Evolutionary conservation across 2,329 filamentous ascomycete species (phyloP).

Genomic region (Penicillium sp.): DNA sequence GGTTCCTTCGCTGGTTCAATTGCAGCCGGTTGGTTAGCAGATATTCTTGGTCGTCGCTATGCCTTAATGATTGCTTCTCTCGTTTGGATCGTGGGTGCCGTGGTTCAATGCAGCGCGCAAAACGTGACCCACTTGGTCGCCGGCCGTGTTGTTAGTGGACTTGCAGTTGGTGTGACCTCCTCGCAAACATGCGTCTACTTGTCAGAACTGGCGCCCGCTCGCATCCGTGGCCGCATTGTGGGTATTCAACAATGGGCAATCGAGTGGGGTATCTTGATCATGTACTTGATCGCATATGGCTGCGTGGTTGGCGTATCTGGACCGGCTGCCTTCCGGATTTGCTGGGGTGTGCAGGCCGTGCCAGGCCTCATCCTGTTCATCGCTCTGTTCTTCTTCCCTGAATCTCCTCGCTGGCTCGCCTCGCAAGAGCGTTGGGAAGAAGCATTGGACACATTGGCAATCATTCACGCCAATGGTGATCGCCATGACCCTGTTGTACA

Average conservation of each 20-base stretch:
- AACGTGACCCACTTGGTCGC: conserved; percentile 23
- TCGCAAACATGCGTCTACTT: conserved; percentile 46
- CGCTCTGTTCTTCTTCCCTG: conserved; percentile 57
- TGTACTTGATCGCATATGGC: conserved; percentile 43
- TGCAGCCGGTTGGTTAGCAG: conserved; percentile 21
- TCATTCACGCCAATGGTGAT: conserved; percentile 57
- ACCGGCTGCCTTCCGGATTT: conserved; percentile 53
- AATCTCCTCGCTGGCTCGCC: conserved; percentile 61
- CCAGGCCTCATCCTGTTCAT: conserved; percentile 56
- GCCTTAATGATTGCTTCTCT: conserved; percentile 24
- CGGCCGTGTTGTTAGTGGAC: conserved; percentile 27
- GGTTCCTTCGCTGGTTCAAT: conserved; percentile 23
- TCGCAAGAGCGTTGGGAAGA: conserved; percentile 59
- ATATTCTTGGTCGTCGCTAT: conserved; percentile 24
- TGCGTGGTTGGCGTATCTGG: conserved; percentile 35
- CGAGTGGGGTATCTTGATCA: conserved; percentile 44
- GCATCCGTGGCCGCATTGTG: conserved; percentile 42
- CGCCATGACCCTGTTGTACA: conserved; percentile 54
- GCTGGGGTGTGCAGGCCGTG: conserved; percentile 63
- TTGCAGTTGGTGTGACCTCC: conserved; percentile 41
- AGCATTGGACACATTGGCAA: conserved; percentile 49
- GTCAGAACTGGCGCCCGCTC: conserved; percentile 42
- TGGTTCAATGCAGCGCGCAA: conserved; percentile 28
- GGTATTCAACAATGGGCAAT: conserved; percentile 46
- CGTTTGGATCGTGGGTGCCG: conserved; percentile 25